Percentiles rank a stretch among this genome's conserved stretches.
Evolutionary conservation across 78 protist species (phyloP).

Genomic region (Dictyostelium intermedium): DNA sequence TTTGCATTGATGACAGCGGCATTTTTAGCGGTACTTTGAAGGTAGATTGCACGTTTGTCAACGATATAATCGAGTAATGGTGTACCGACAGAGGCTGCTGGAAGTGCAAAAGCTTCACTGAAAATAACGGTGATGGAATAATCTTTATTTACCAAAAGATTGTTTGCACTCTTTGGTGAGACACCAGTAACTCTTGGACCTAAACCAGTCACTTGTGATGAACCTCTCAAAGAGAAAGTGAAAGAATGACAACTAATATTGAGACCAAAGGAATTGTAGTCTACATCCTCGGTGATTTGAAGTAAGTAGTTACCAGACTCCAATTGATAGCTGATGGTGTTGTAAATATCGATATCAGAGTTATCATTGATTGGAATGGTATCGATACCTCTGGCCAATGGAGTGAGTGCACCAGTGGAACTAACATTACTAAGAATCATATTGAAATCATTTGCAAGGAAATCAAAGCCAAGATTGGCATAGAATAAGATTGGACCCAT

Average conservation of each 20-base stretch:
- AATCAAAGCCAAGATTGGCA: slow-evolving; percentile 37
- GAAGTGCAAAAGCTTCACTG: background rate
- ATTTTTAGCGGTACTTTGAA: background rate
- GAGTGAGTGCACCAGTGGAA: background rate
- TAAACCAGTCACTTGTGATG: background rate
- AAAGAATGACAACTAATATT: slow-evolving; percentile 21
- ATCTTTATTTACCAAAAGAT: background rate
- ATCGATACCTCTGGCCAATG: slow-evolving; percentile 12
- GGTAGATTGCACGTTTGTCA: background rate
- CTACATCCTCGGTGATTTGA: slow-evolving; percentile 31
- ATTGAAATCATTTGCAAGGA: slow-evolving; percentile 46
- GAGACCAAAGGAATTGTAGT: background rate
- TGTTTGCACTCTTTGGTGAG: background rate
- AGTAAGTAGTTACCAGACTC: slow-evolving; percentile 32
- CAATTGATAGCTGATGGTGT: background rate
- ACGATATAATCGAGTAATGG: background rate
- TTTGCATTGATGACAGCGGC: background rate
- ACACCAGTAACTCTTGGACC: slow-evolving; percentile 13
- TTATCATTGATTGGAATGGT: background rate
- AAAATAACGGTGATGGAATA: background rate
- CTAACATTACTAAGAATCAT: background rate
- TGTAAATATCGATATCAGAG: slow-evolving; percentile 8
- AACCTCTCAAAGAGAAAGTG: slow-evolving; percentile 3
- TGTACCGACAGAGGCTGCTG: background rate
- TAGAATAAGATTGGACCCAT: background rate